These are phyloP conservation scores for Malbranchea cinnamomea DNA, from an alignment of 2,329 filamentous ascomycete genomes.

Conservation along the genomic window DNA sequence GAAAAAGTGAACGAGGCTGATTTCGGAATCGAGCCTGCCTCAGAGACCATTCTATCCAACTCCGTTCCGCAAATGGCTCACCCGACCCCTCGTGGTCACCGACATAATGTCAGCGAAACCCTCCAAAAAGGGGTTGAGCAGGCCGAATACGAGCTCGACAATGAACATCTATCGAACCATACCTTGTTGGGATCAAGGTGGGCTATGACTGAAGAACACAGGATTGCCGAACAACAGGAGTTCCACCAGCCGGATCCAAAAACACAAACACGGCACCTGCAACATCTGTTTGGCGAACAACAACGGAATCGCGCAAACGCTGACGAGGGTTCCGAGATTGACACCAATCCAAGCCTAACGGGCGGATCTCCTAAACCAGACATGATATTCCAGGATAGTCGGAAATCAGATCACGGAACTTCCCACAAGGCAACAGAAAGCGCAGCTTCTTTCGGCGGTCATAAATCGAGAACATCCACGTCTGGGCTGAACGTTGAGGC, in stretches of 20 bases:
- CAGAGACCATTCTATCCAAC: constrained; percentile 9
- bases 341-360: constrained; percentile 59
- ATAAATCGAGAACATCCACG: constrained; percentile 52
- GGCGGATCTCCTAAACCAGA: constrained; percentile 46
- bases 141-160: constrained; percentile 70
- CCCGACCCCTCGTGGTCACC: constrained; percentile 46
- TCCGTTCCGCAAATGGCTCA: constrained; percentile 37
- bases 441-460: constrained; percentile 31
- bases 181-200: constrained; percentile 22
- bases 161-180: constrained; percentile 46
- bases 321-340: constrained; percentile 49
- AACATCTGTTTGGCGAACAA: constrained; percentile 21
- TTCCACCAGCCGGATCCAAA: constrained; percentile 6
- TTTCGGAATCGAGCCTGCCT: constrained; percentile 7
- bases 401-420: constrained; percentile 16
- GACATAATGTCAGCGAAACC: constrained; percentile 60
- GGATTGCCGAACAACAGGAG: constrained; percentile 11
- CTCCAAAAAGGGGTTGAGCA: constrained; percentile 76
- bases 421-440: constrained; percentile 23
- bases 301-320: constrained; percentile 15
- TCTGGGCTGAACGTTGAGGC: constrained; percentile 81
- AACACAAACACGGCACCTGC: constrained; percentile 16
- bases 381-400: constrained; percentile 17
- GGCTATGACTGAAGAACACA: constrained; percentile 21
- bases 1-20: constrained; percentile 6